Conservation (phyloP, 371 early-diverging fungal species). For the Choanephora cucurbitarum region DNA sequence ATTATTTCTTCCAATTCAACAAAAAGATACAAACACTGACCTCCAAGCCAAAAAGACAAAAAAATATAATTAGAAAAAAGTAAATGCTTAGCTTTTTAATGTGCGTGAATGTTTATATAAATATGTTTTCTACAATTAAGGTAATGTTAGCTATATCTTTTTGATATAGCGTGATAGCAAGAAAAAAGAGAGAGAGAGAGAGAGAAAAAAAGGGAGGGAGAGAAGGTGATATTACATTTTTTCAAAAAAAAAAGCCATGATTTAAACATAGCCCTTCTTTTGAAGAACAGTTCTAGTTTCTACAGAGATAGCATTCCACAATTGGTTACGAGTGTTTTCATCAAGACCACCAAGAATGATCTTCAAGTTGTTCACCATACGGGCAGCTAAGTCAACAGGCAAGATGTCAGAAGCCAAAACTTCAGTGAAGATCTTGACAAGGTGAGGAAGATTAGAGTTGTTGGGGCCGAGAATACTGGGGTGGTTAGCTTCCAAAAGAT, state of each 20-base stretch:
- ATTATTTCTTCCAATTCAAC: no score
- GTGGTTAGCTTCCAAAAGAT: conserved; percentile 68
- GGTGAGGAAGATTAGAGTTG: conserved; percentile 62
- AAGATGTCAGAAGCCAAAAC: conserved; percentile 71
- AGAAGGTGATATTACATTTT: no score
- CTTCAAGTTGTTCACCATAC: conserved; percentile 67
- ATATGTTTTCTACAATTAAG: no score
- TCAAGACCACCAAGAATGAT: conserved; percentile 58
- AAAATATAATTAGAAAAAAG: no score
- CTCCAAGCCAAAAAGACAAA: no score
- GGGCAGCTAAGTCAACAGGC: conserved; percentile 54
- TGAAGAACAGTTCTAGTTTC: conserved; percentile 71
- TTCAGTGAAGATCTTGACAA: conserved; percentile 70
- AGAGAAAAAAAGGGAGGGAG: neutral
- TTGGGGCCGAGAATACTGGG: conserved; percentile 64
- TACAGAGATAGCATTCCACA: conserved; percentile 69
- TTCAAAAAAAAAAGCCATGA: neutral
- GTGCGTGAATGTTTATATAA: no score
- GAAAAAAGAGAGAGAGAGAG: neutral
- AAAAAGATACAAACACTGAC: no score
- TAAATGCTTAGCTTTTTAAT: no score
- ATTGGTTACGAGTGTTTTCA: conserved; percentile 57
- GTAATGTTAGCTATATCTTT: neutral
- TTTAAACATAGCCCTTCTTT: conserved; percentile 58
- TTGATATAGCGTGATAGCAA: neutral